Evolutionary conservation across 2,329 filamentous ascomycete genomes (phyloP).

Genomic region (Sarocladium brachiariae): DNA sequence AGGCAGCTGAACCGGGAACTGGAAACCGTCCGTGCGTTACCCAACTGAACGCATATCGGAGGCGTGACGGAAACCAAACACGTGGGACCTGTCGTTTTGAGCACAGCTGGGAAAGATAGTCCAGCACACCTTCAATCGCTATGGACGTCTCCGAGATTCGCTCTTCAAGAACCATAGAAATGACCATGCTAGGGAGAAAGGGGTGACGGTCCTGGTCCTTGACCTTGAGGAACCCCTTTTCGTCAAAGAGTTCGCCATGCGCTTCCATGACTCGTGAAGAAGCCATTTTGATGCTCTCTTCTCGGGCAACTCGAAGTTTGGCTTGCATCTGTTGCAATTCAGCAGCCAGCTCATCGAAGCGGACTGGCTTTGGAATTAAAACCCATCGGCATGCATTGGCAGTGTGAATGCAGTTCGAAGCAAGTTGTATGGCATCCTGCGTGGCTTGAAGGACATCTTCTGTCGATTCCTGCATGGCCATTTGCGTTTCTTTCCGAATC

Average conservation of each 20-base stretch:
- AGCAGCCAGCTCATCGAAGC: slow-evolving; percentile 16
- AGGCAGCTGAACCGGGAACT: slow-evolving; percentile 14
- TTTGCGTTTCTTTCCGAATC: slow-evolving; percentile 24
- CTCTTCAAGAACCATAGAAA: slow-evolving; percentile 42
- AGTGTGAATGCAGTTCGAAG: slow-evolving; percentile 18
- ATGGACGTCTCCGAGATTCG: slow-evolving; percentile 23
- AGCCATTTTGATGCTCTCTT: slow-evolving; percentile 23
- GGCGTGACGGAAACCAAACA: slow-evolving; percentile 35
- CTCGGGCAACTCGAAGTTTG: slow-evolving; percentile 21
- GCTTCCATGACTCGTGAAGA: slow-evolving; percentile 32
- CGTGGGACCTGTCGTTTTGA: slow-evolving; percentile 25
- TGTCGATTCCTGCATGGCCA: slow-evolving; percentile 24
- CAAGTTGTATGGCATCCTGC: slow-evolving; percentile 19
- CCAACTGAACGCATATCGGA: slow-evolving; percentile 34
- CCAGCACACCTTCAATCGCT: slow-evolving; percentile 27
- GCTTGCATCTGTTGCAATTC: slow-evolving; percentile 18
- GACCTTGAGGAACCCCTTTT: slow-evolving; percentile 28
- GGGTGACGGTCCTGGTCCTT: slow-evolving; percentile 18
- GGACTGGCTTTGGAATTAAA: slow-evolving; percentile 15
- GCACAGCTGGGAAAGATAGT: slow-evolving; percentile 29
- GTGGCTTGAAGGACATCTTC: slow-evolving; percentile 18
- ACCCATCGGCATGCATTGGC: slow-evolving; percentile 26
- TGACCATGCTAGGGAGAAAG: slow-evolving; percentile 31
- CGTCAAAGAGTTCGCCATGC: slow-evolving; percentile 34
- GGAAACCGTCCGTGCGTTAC: slow-evolving; percentile 19